phyloP scores from a whole-genome alignment of 805 yeast species.

The Scheffersomyces coipomensis region DNA sequence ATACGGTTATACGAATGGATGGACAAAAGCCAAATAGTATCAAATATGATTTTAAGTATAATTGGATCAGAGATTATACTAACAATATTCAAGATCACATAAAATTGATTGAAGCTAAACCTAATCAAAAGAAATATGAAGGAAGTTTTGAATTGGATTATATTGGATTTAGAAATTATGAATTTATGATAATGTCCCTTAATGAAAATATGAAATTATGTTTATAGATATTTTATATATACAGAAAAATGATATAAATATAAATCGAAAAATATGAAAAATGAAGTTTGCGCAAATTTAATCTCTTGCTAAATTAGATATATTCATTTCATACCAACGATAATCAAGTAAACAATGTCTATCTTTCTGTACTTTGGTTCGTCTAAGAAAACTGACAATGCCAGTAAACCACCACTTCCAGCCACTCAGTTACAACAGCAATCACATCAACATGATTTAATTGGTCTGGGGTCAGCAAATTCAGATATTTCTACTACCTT shows the following conservation, averaged over 20 bases:
- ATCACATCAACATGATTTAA: not conserved
- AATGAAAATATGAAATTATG: constrained; percentile 26
- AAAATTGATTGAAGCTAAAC: not conserved
- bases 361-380: not conserved
- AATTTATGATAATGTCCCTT: constrained; percentile 23
- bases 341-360: too few relatives aligned
- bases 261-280: not conserved
- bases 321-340: too few relatives aligned
- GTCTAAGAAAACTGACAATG: not conserved
- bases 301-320: too few relatives aligned
- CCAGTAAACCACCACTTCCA: not conserved
- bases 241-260: not conserved
- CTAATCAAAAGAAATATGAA: not conserved
- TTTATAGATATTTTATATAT: constrained; percentile 11
- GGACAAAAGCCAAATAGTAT: constrained; percentile 16
- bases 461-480: not conserved
- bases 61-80: constrained; percentile 18
- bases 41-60: constrained; percentile 22
- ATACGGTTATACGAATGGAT: constrained; percentile 23
- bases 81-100: not conserved
- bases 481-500: constrained; percentile 28
- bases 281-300: too few relatives aligned
- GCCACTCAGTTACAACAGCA: not conserved
- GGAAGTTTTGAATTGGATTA: constrained; percentile 3
- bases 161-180: constrained; percentile 23